phyloP scores from a whole-genome alignment of 192 early-diverging fungal genomes.

The Tieghemiomyces parasiticus region DNA sequence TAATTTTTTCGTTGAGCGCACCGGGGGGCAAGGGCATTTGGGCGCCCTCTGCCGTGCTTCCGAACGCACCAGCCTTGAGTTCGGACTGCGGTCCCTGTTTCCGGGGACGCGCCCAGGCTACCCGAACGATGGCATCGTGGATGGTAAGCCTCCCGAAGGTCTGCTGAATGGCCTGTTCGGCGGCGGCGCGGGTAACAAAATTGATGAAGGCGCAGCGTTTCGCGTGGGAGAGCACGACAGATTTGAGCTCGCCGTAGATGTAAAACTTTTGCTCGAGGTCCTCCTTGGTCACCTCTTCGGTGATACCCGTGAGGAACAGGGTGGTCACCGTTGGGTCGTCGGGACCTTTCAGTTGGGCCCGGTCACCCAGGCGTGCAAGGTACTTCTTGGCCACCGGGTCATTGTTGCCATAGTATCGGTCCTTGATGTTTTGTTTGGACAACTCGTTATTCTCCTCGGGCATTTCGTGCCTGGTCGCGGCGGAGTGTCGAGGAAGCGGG shows the following conservation, averaged over 20 bases:
- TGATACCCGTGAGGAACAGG: constrained; percentile 72
- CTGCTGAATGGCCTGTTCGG: constrained; percentile 68
- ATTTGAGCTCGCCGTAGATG: constrained; percentile 80
- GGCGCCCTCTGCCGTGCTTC: background rate
- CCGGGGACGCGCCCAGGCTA: constrained; percentile 73
- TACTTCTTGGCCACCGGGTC: constrained; percentile 89
- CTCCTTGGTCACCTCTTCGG: constrained; percentile 45
- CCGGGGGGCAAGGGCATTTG: background rate
- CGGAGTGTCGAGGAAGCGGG: too few species aligned
- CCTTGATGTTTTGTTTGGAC: constrained; percentile 83
- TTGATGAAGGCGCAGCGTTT: constrained; percentile 86
- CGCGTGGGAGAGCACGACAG: constrained; percentile 63
- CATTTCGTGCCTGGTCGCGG: too few species aligned
- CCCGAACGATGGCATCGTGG: constrained; percentile 48
- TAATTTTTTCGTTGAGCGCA: background rate
- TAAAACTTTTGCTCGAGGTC: constrained; percentile 62
- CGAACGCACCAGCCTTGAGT: background rate
- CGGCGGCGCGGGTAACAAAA: constrained; percentile 59
- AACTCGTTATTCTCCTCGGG: constrained; percentile 65
- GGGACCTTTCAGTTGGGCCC: constrained; percentile 38
- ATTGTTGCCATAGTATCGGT: constrained; percentile 88
- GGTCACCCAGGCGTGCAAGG: constrained; percentile 38
- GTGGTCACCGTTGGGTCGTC: constrained; percentile 72
- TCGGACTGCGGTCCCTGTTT: constrained; percentile 53
- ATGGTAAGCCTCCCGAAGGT: constrained; percentile 54